Base-by-base conservation (phyloP, 768 basidiomycete species). In the Lactarius sanguifluus region DNA sequence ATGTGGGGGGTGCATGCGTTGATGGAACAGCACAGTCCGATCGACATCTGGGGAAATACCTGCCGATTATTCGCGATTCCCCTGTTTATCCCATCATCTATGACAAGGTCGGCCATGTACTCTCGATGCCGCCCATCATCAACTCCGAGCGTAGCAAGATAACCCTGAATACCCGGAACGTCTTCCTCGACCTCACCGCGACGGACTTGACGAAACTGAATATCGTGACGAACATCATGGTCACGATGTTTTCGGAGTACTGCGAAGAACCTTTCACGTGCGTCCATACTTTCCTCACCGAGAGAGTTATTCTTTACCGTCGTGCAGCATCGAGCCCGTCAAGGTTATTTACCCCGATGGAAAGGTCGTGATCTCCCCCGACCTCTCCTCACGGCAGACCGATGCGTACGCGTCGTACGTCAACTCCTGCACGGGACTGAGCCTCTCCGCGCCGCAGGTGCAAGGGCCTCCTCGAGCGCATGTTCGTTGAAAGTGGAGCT, bases 201-300 rank as follows among this genome's bases (percentile, higher is more conserved):
- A 97, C 94, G 20, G 97, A 99, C 74, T 85, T 92, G 74, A 98
- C 96, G 34, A 99, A 99, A 78, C 86, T 99, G 66, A 88, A 90
- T 70, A 96, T 98, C 58, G 97, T 98, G 61, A 86, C 94, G 57
- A 97, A 96, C 76, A 96, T 98, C 68, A 86, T 99, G 15, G 81
- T 90, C 2, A 90, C 92, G n/a, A 96, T 98, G 96, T 99, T 99
- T 78, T 90, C 96, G 2, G 96, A 98, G 77, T 97, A 99, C 75
- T 94, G 92, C 75, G 85, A 85, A 67, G 86, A 92, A 50, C 92
- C 95, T 4, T 98, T 89, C 85, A 88, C 92, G 96, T 98, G 77
- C 70, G 93, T 77, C 25, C 23, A 0, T 23, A n/a, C 25, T 57
- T 25, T 56, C 64, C 13, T 70, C 58, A 18, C 34, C 55, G 6